Percentiles rank a stretch among this genome's conserved stretches.
Evolutionary conservation across 257 asterid genomes (phyloP).

Genomic region (Orobanche coerulescens): DNA sequence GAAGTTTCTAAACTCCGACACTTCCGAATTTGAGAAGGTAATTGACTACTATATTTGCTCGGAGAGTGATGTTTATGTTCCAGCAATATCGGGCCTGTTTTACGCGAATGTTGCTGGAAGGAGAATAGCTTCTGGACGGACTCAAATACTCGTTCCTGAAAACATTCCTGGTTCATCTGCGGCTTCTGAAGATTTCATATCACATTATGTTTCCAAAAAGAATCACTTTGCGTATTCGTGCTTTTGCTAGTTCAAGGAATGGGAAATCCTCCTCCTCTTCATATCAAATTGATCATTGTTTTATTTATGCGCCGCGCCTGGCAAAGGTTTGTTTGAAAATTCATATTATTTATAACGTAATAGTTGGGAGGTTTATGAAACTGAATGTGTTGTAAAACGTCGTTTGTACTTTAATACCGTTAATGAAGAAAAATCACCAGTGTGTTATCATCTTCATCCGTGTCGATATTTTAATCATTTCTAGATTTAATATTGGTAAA

Average conservation of each 20-base stretch:
- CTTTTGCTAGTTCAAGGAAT: conserved; percentile 41
- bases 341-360: conserved; percentile 16
- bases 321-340: conserved; percentile 21
- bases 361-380: conserved; percentile 19
- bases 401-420: conserved; percentile 12
- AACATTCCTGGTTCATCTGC: conserved; percentile 49
- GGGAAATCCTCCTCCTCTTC: conserved; percentile 15
- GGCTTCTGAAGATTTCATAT: conserved; percentile 42
- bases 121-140: conserved; percentile 65
- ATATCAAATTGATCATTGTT: conserved; percentile 7
- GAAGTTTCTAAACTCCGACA: conserved; percentile 35
- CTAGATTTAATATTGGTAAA: too few relatives aligned
- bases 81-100: conserved; percentile 74
- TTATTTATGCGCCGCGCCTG: conserved; percentile 18
- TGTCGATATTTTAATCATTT: too few relatives aligned
- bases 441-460: too few relatives aligned
- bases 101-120: conserved; percentile 78
- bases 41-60: conserved; percentile 43
- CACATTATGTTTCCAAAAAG: conserved; percentile 63
- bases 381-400: conserved; percentile 25
- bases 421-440: too few relatives aligned
- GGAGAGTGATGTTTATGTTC: conserved; percentile 41
- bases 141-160: conserved; percentile 69
- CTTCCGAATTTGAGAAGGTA: conserved; percentile 39
- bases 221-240: conserved; percentile 82